Percentiles rank a stretch among this genome's conserved stretches.
Conservation (phyloP, 805 yeast genomes). For the Saccharomycopsis vini region DNA sequence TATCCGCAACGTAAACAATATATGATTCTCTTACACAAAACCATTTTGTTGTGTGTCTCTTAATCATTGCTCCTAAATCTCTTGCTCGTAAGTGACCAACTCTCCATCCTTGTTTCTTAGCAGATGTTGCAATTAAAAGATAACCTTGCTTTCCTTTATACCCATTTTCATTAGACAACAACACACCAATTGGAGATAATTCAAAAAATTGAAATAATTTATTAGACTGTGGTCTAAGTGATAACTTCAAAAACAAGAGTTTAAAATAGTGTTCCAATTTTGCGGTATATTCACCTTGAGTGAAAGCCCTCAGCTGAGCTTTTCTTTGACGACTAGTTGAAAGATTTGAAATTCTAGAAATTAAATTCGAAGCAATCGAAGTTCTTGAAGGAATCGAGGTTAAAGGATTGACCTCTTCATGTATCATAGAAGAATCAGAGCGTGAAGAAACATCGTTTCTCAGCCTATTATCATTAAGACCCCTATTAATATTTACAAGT, state of each 20-base stretch:
- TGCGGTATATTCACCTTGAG: constrained; percentile 25
- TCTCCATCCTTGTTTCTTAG: constrained; percentile 90
- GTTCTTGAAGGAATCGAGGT: constrained; percentile 1
- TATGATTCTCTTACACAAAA: constrained; percentile 77
- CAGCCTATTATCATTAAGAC: not conserved
- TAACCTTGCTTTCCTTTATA: constrained; percentile 87
- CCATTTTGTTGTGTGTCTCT: constrained; percentile 90
- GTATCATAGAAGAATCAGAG: no score
- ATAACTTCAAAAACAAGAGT: constrained; percentile 46
- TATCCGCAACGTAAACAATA: constrained; percentile 75
- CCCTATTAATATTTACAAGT: not conserved
- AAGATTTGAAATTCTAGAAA: constrained; percentile 10
- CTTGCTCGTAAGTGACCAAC: constrained; percentile 78
- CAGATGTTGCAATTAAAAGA: constrained; percentile 68
- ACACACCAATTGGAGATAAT: constrained; percentile 77
- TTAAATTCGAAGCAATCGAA: constrained; percentile 6
- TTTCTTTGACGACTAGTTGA: constrained; percentile 1
- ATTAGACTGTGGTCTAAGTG: constrained; percentile 74
- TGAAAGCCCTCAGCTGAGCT: not conserved
- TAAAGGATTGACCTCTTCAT: constrained; percentile 1
- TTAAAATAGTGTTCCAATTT: constrained; percentile 60
- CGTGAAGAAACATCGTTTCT: no score
- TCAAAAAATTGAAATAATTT: constrained; percentile 81
- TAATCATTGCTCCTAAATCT: constrained; percentile 80
- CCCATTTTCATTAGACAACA: constrained; percentile 73